phyloP scores from a whole-genome alignment of 352 stramenopile species.

The Phytopythium boreale region DNA sequence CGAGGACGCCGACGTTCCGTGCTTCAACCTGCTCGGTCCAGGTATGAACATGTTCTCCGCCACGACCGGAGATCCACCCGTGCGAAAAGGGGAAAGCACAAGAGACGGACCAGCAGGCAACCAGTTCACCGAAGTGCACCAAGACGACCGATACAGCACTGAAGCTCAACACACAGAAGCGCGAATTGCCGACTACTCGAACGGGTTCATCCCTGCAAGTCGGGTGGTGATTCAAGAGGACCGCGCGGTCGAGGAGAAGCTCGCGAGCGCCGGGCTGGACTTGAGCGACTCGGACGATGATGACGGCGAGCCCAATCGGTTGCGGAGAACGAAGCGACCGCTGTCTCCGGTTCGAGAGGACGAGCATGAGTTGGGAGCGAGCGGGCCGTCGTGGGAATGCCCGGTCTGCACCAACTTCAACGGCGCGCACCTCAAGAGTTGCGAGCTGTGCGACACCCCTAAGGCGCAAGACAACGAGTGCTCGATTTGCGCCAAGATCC shows the following conservation, averaged over 20 bases:
- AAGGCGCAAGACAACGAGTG: conserved; percentile 10
- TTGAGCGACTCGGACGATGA: conserved; percentile 56
- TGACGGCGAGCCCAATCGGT: conserved; percentile 8
- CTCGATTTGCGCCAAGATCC: conserved; percentile 1
- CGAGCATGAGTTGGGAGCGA: not conserved
- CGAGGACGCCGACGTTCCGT: conserved; percentile 34
- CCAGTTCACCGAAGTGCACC: not conserved
- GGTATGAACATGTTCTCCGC: conserved; percentile 18
- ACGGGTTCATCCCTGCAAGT: conserved; percentile 23
- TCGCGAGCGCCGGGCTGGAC: conserved; percentile 43
- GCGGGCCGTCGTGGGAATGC: conserved; percentile 22
- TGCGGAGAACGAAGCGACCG: conserved; percentile 4
- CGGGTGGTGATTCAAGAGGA: conserved; percentile 20
- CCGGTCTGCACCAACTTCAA: conserved; percentile 64
- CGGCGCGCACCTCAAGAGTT: conserved; percentile 21
- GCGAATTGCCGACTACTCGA: not conserved
- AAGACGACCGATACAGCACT: not conserved
- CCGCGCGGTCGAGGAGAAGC: conserved; percentile 26
- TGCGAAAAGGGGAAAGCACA: not conserved
- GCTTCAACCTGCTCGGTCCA: conserved; percentile 42
- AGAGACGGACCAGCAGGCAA: not conserved
- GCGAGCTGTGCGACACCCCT: conserved; percentile 49
- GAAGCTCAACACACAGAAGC: not conserved
- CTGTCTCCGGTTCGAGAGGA: not conserved
- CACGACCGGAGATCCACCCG: not conserved